Evolutionary conservation across 176 grass and related monocot species (phyloP).

Genomic region (Carex myosuroides): DNA sequence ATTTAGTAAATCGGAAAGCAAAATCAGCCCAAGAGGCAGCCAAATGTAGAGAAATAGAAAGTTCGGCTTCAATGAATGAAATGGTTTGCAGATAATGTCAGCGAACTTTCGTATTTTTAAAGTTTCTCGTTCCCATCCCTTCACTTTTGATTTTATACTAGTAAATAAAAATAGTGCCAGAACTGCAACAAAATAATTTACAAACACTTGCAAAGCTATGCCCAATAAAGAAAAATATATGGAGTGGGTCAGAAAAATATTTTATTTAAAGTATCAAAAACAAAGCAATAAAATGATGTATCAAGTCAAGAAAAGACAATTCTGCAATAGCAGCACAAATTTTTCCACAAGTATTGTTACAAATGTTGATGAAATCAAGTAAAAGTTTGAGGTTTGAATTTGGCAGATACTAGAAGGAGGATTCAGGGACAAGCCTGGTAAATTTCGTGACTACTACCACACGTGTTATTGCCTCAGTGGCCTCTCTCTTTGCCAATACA

Average conservation of each 20-base stretch:
- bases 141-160: not conserved
- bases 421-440: constrained; percentile 92
- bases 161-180: not conserved
- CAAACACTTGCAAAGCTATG: not conserved
- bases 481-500: constrained; percentile 65
- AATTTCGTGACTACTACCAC: constrained; percentile 75
- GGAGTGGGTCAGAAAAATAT: not conserved
- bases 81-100: not conserved
- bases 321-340: not conserved
- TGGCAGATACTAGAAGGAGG: constrained; percentile 77
- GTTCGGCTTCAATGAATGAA: not conserved
- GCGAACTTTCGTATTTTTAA: not conserved
- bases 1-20: not conserved
- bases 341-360: not conserved
- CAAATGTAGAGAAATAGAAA: not conserved
- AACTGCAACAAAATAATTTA: not conserved
- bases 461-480: constrained; percentile 95
- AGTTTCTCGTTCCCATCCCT: not conserved
- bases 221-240: not conserved
- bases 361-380: not conserved
- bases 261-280: not conserved
- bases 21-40: not conserved
- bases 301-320: not conserved
- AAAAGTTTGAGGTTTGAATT: not conserved
- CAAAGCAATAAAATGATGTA: not conserved